phyloP scores from a whole-genome alignment of 805 yeast genomes.

The Sungouiozyma intestinalis region DNA sequence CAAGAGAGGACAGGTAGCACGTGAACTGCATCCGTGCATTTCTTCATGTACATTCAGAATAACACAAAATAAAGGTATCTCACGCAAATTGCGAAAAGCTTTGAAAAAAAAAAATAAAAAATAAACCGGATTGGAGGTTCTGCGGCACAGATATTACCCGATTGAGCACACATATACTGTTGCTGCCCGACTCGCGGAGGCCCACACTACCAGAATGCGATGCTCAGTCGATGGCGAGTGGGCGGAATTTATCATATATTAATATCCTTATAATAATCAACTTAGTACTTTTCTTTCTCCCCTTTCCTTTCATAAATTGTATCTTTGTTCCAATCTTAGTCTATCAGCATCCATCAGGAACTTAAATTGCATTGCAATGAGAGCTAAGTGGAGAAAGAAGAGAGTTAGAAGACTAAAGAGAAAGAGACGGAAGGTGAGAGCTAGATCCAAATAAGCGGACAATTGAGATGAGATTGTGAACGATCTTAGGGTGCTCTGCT shows the following conservation, averaged over 20 bases:
- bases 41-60: too few relatives aligned
- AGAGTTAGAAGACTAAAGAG: slow-evolving; percentile 99
- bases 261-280: neutral
- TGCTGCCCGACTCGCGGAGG: too few relatives aligned
- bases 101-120: too few relatives aligned
- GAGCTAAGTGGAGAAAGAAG: slow-evolving; percentile 99
- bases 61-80: too few relatives aligned
- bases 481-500: neutral
- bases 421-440: slow-evolving; percentile 99
- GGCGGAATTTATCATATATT: neutral
- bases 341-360: neutral
- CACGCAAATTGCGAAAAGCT: too few relatives aligned
- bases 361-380: slow-evolving; percentile 39
- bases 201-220: neutral
- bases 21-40: too few relatives aligned
- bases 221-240: neutral
- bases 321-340: neutral
- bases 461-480: neutral
- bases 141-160: too few relatives aligned
- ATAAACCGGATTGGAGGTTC: too few relatives aligned
- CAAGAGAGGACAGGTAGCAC: too few relatives aligned
- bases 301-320: neutral
- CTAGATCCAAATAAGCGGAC: slow-evolving; percentile 92
- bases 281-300: neutral
- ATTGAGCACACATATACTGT: too few relatives aligned